These are phyloP conservation scores for Fomes fomentarius DNA, from an alignment of 1,284 basidiomycete genomes.

Conservation along the genomic window DNA sequence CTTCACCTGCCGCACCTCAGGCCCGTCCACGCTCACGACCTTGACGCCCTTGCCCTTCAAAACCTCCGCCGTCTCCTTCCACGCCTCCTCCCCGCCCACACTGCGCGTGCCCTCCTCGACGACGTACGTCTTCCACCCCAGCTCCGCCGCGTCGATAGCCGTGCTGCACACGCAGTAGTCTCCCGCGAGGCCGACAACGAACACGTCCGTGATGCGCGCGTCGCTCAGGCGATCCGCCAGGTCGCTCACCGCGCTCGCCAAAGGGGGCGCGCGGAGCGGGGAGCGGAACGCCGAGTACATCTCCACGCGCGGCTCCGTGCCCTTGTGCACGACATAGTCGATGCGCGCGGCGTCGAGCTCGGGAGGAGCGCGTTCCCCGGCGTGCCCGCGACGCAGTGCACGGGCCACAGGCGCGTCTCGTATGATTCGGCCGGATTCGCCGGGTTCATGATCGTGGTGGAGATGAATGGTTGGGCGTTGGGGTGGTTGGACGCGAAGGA, in stretches of 20 bases:
- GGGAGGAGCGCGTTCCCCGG: conserved; percentile 46
- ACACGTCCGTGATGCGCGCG: conserved; percentile 44
- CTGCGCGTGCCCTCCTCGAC: conserved; percentile 39
- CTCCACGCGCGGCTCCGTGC: conserved; percentile 45
- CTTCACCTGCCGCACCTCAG: conserved; percentile 28
- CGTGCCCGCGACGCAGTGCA: conserved; percentile 55
- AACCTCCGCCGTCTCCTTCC: conserved; percentile 26
- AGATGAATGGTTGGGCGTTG: conserved; percentile 42
- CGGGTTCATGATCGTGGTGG: conserved; percentile 39
- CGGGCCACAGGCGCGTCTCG: conserved; percentile 60
- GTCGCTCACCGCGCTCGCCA: conserved; percentile 35
- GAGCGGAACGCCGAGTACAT: conserved; percentile 54
- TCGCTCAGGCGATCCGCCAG: conserved; percentile 39
- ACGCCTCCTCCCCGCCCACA: conserved; percentile 35
- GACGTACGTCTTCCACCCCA: conserved; percentile 43
- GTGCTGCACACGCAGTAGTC: conserved; percentile 60
- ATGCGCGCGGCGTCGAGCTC: conserved; percentile 37
- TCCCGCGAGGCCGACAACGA: conserved; percentile 61
- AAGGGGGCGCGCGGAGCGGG: conserved; percentile 39
- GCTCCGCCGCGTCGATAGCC: conserved; percentile 47
- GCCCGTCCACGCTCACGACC: conserved; percentile 28
- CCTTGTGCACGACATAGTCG: conserved; percentile 39
- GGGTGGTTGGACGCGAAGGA: conserved; percentile 64
- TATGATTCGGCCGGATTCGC: conserved; percentile 37
- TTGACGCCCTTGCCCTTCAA: conserved; percentile 32